Conservation (phyloP, 805 yeast genomes). For the Myxozyma neotropica region DNA sequence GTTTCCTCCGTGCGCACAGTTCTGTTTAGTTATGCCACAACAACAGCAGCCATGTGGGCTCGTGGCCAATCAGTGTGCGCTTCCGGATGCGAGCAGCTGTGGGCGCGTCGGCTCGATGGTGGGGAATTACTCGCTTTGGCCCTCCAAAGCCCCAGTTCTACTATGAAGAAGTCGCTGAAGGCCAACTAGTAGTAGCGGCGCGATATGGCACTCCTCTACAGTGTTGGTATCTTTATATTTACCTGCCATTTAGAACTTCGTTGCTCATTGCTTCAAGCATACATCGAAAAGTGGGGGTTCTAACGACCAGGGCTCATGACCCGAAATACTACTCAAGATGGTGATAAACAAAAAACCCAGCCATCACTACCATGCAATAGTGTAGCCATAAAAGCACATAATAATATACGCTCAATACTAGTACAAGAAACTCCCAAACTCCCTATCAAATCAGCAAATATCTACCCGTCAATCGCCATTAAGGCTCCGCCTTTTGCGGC, state of each 20-base stretch:
- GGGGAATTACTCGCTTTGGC: neutral
- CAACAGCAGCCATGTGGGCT: too few species aligned
- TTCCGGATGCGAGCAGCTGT: neutral
- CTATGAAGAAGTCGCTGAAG: too few species aligned
- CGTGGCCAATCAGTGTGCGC: conserved; percentile 8
- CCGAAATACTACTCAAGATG: too few species aligned
- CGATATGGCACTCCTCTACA: too few species aligned
- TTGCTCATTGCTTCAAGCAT: neutral
- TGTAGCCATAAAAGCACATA: neutral
- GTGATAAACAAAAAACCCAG: neutral
- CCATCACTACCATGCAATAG: neutral
- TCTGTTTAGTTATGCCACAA: neutral
- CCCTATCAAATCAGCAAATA: neutral
- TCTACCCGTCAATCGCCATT: neutral
- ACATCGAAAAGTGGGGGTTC: neutral
- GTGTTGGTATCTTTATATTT: neutral
- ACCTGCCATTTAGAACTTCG: neutral
- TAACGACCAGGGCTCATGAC: neutral
- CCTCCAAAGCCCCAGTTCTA: too few species aligned
- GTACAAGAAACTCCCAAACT: neutral
- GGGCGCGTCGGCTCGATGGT: conserved; percentile 16
- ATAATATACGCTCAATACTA: too few species aligned
- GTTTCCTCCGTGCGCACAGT: neutral
- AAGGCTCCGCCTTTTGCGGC: conserved; percentile 1
- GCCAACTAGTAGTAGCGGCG: too few species aligned